Percentiles rank a stretch among this genome's conserved stretches.
These are phyloP conservation scores for Platanthera guangdongensis DNA, from an alignment of 106 monocot genomes.

Conservation along the genomic window DNA sequence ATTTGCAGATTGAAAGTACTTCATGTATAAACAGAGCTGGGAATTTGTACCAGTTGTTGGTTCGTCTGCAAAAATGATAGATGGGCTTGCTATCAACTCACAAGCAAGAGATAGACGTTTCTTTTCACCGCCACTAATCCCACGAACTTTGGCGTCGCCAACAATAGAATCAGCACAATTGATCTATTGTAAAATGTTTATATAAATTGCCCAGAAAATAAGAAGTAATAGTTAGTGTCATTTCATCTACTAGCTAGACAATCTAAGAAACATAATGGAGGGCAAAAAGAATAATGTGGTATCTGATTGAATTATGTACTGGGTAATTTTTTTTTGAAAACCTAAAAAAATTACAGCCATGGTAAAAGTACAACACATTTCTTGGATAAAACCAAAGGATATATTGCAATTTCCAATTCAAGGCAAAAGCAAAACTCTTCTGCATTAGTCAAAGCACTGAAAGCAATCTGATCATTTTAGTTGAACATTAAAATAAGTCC, in stretches of 20 bases:
- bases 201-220: not conserved
- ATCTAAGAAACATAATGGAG: not conserved
- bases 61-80: constrained; percentile 96
- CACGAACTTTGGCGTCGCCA: constrained; percentile 96
- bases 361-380: not conserved
- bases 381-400: not conserved
- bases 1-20: not conserved
- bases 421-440: too few species aligned
- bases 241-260: constrained; percentile 1
- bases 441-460: not conserved
- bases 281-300: not conserved
- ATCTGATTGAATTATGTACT: not conserved
- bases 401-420: too few species aligned
- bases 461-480: not conserved
- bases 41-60: constrained; percentile 78
- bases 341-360: not conserved
- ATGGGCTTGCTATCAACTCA: constrained; percentile 95
- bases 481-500: not conserved
- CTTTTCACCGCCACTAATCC: constrained; percentile 98
- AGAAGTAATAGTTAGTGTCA: constrained; percentile 4
- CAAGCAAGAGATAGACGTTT: constrained; percentile 93
- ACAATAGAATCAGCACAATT: constrained; percentile 92
- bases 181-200: constrained; percentile 27
- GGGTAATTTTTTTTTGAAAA: not conserved
- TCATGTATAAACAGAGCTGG: not conserved